Evolutionary conservation across 768 basidiomycete species (phyloP), one percentile per base, ranked within the genome.

Genomic region (Pulveroboletus sp.): DNA sequence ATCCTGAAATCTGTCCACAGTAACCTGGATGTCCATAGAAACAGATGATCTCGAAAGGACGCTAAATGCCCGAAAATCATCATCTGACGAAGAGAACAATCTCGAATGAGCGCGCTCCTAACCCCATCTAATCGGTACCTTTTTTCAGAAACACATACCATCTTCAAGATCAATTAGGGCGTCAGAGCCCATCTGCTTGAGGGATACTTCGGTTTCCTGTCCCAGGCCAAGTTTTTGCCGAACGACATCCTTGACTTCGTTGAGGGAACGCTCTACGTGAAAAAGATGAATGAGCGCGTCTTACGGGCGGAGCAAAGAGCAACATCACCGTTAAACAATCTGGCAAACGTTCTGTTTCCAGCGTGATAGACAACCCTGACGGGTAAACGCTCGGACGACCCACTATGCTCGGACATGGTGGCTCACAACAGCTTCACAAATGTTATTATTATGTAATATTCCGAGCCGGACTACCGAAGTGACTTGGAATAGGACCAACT

Each of bases 31-130:
- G 48, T 73, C 64, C 26, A 78, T 71, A 44, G 72, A 61, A 1
- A 41, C 30, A 3, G 70, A 64, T 18, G 65, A 62, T 4, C 66
- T 68, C 18, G 80, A 71, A 33, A 78, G 66, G 13, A 76, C 69
- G 49, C 70, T 66, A 65, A 90, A 87, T 2, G 86, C 87, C 47
- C 84, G 82, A 54, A 89, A 90, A 65, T 91, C 89, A 35, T 85
- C 88, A 39, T 88, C 89, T 91, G 47, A 55, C 8, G 18, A 49
- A 1, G 8, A 36, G 47, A 37, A 32, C 10, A 21, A 28, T 1
- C 28, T 10, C 11, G n/a, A 24, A 21, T 59, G 24, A 53, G 52
- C 6, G 15, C n/a, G 42, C 28, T 14, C 30, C 33, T 24, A 6
- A 21, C 40, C 35, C 47, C 17, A n/a, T 45, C 27, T 32, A n/a